Percentiles rank a stretch among this genome's conserved stretches.
Conservation (phyloP, 768 basidiomycete genomes). For the Aureoboletus auriporus region DNA sequence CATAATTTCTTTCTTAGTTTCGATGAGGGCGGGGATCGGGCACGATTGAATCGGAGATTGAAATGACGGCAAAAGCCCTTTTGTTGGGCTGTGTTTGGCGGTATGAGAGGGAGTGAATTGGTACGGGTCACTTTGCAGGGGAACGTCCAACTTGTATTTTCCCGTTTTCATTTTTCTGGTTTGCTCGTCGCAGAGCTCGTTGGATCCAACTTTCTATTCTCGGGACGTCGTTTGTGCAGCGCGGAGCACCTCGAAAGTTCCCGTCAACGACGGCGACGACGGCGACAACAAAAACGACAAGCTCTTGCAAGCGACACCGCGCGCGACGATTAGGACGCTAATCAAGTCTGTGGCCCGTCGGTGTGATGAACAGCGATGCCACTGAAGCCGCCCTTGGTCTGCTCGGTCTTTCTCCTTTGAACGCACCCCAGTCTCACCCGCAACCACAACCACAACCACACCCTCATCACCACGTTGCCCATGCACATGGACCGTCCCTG, state of each 20-base stretch:
- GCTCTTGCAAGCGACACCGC: conserved; percentile 11
- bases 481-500: conserved; percentile 25
- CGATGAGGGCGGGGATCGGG: not conserved
- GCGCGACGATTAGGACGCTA: conserved; percentile 6
- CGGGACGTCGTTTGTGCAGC: not conserved
- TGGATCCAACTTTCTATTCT: conserved; percentile 9
- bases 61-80: conserved; percentile 19
- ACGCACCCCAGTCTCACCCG: conserved; percentile 27
- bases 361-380: conserved; percentile 50
- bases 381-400: conserved; percentile 58
- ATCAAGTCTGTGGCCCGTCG: conserved; percentile 5
- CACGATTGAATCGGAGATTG: conserved; percentile 17
- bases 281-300: conserved; percentile 15
- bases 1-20: no score
- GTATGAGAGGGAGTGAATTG: conserved; percentile 15
- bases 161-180: conserved; percentile 1
- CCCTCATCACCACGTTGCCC: conserved; percentile 21
- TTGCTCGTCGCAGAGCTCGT: conserved; percentile 15
- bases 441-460: conserved; percentile 24
- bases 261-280: conserved; percentile 3
- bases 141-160: conserved; percentile 17
- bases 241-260: conserved; percentile 3
- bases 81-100: conserved; percentile 28
- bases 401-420: conserved; percentile 43
- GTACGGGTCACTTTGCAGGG: conserved; percentile 15